Conservation (phyloP, 495 filamentous ascomycete species). For the Xylaria flabelliformis region DNA sequence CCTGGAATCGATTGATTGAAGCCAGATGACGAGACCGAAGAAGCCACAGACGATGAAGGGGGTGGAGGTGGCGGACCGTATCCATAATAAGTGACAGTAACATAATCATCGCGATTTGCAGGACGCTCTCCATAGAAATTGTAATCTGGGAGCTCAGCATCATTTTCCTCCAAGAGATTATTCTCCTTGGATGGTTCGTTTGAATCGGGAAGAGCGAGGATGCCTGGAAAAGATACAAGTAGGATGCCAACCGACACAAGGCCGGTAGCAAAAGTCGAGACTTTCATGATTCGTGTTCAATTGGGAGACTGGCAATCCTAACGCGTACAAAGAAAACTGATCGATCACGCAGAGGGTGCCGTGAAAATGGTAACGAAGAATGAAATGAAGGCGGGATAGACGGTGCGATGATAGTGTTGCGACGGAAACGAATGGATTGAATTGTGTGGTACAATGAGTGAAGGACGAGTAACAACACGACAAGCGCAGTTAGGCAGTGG, state of each 20-base stretch:
- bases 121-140: conserved; percentile 35
- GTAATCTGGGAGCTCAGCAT: conserved; percentile 32
- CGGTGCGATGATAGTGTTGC: not conserved
- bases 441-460: not conserved
- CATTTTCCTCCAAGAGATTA: conserved; percentile 22
- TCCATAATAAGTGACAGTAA: conserved; percentile 48
- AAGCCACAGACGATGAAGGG: conserved; percentile 34
- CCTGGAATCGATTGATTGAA: conserved; percentile 7
- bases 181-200: conserved; percentile 38
- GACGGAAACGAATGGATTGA: not conserved
- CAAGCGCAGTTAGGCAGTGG: not conserved
- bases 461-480: not conserved
- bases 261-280: conserved; percentile 38
- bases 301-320: not conserved
- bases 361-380: not conserved
- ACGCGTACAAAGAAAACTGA: not conserved
- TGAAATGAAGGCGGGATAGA: not conserved
- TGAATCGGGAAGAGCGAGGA: conserved; percentile 37
- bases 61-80: conserved; percentile 49
- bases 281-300: conserved; percentile 46
- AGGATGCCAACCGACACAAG: conserved; percentile 45
- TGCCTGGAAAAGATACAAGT: conserved; percentile 38
- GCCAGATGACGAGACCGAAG: conserved; percentile 20
- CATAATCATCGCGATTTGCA: conserved; percentile 44
- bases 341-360: not conserved